Base-by-base conservation (phyloP, 2,329 filamentous ascomycete species). In the Cercospora brassicicola region DNA sequence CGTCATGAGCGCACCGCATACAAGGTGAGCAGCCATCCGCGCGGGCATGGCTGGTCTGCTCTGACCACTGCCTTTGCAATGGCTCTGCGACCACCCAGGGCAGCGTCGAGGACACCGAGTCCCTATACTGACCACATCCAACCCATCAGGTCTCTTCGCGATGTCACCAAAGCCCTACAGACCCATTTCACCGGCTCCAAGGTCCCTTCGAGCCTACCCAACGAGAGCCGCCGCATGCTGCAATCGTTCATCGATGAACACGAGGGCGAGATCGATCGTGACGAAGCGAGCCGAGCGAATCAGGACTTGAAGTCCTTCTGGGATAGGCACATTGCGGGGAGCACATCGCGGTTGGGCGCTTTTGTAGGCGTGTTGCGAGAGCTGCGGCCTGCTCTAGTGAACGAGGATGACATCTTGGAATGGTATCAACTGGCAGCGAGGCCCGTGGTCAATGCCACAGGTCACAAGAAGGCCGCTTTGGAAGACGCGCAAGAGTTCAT, bases 401-500 rank as follows among this genome's bases (percentile, higher is more conserved):
- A 87, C 10, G 85, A 89, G 2, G 83, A 86, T 36, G 86, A 89
- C 65, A 79, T 92, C 64, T 80, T 89, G 65, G 85, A 89, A 67
- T 95, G 92, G 92, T 93, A 91, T 85, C 87, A 91, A 56, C 81
- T 86, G 70, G 82, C 90, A 13, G 79, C 89, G 20, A 82, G 83
- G 56, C 87, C 88, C 0, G 83, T 87, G 13, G 76, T 88, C 69
- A 81, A 88, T 68, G 82, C 85, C 59, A 79, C 89, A 9, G 85
- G 84, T 13, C 84, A 87, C 63, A 89, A 91, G 74, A 89, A 88
- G 74, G 84, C 83, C 5, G 82, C 90, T 64, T 84, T 91, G 48
- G 83, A 85, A 36, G 90, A 92, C 77, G 87, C 87, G 0, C 84
- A 88, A 62, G 85, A 86, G n/a, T 86, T 88, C 64, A 80, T 92